Evolutionary conservation across 345 rosid species (phyloP), one percentile per base, ranked within the genome.

Genomic region (Camelina hispida): DNA sequence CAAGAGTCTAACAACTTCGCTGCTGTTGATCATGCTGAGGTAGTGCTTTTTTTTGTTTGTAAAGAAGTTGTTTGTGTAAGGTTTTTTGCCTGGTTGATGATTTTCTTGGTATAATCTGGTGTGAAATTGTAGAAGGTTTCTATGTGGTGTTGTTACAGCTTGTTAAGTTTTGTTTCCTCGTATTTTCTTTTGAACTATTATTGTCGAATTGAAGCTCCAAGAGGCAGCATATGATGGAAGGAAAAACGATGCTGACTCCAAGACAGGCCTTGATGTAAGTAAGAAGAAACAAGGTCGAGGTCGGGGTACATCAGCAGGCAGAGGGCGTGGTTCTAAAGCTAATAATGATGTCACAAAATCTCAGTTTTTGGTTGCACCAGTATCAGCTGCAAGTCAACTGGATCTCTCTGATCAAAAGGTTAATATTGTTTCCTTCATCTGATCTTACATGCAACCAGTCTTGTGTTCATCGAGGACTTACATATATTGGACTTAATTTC

Each of bases 281-380:
- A 87, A 84, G 84, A 88, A 86, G 83, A 96, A 87, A 78, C 91
- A 84, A 65, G 86, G 91, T 77, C 99, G 97, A 51, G 96, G 96
- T 42, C 88, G 97, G 76, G 95, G 85, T 20, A 85, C 94, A 72
- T 69, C 68, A 76, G 78, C 91, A 50, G 79, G 94, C 16, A 87
- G 98, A 84, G 97, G 96, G n/a, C 97, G 97, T 71, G 93, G 93
- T 79, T 87, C 93, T 66, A 89, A 83, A 83, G 74, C 78, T 74
- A 90, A 81, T 71, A 94, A 87, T 61, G 96, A 85, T 38, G 78
- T 54, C 20, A 76, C 57, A 1, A 86, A 82, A 76, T 81, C 79
- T 62, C 97, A 84, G 77, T 35, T 48, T 46, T 83, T 89, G 69
- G 56, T 80, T 70, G 80, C 89, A 48, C 69, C 84, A 20, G 78